Evolutionary conservation across 2,329 filamentous ascomycete genomes (phyloP), one percentile per base, ranked within the genome.

Genomic region (Pseudocercospora vitis): DNA sequence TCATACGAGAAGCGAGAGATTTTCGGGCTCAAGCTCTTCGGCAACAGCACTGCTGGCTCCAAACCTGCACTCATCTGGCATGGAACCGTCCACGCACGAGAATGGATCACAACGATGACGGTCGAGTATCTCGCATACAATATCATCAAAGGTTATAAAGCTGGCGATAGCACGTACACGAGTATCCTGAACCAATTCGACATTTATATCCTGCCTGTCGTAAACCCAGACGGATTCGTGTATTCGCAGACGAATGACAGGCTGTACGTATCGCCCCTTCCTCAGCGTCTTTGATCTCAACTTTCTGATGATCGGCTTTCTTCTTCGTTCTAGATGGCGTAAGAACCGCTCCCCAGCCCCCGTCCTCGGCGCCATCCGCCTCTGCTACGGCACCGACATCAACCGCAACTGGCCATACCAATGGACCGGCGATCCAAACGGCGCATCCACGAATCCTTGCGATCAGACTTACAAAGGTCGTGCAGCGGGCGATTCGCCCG

Each of bases 331-430:
- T 3, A 53, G 50, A 1, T 86, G 83, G 83, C 80, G 82, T 57
- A 84, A 85, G 71, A 84, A 82, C 67, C 76, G 81, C 2, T 74
- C 79, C 56, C 53, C 60, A 0, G 48, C 37, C 7, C 51, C 48
- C 0, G 24, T 50, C 24, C 60, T 65, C 3, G 71, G 69, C 32
- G 56, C 63, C 0, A 68, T 70, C 6, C 71, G 70, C n/a, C 67
- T 69, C 7, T 80, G 75, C 55, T 59, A 77, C 19, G 79, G 79
- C 12, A 74, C 73, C 8, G 82, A 84, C 60, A 52, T 82, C 64
- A 84, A 85, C 71, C 76, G 82, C 54, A 83, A 83, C 70, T 84
- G 81, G 81, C 68, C 69, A 68, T 58, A 69, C 64, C 70, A 71
- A 62, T 84, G 81, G 82, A 69, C 62, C 21, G 65, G 70, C 35